A percentile compares a stretch with the other conserved stretches of the same genome.
These are phyloP conservation scores for Mortierella claussenii DNA, from an alignment of 192 early-diverging fungal species.

Conservation along the genomic window DNA sequence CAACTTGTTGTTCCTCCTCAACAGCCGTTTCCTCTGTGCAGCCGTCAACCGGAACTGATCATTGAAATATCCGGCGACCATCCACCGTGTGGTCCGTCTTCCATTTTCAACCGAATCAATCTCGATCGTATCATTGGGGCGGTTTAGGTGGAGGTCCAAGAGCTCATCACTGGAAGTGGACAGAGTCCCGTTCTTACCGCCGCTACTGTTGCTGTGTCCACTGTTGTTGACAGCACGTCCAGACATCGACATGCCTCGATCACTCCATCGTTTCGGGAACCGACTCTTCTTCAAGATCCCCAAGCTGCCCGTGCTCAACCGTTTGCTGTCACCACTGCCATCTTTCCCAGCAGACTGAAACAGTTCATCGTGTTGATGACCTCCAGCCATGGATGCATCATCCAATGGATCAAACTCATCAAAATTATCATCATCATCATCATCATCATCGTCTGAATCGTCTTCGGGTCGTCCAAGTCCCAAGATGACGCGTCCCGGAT, in stretches of 20 bases:
- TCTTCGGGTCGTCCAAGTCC: slow-evolving; percentile 27
- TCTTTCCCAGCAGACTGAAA: too few relatives aligned
- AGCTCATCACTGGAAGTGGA: slow-evolving; percentile 5
- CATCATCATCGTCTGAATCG: neutral
- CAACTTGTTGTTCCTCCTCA: slow-evolving; percentile 48
- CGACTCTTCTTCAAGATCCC: neutral
- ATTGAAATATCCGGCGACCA: slow-evolving; percentile 50
- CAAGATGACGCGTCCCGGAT: slow-evolving; percentile 24
- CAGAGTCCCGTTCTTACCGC: slow-evolving; percentile 1
- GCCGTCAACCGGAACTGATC: slow-evolving; percentile 46
- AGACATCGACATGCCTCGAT: neutral
- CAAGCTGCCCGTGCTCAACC: neutral
- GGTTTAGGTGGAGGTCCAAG: neutral
- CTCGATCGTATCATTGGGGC: slow-evolving; percentile 5
- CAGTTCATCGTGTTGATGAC: neutral
- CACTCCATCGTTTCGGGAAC: slow-evolving; percentile 21
- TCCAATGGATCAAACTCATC: slow-evolving; percentile 31
- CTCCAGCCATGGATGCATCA: neutral
- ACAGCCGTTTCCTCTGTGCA: slow-evolving; percentile 32
- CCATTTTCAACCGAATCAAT: slow-evolving; percentile 33
- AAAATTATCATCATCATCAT: neutral
- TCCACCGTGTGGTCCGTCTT: slow-evolving; percentile 36
- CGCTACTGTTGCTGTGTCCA: neutral
- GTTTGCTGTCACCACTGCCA: slow-evolving; percentile 4
- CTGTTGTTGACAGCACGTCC: too few relatives aligned